Conservation (phyloP, 208 protist species). For the Leishmania tarentolae region DNA sequence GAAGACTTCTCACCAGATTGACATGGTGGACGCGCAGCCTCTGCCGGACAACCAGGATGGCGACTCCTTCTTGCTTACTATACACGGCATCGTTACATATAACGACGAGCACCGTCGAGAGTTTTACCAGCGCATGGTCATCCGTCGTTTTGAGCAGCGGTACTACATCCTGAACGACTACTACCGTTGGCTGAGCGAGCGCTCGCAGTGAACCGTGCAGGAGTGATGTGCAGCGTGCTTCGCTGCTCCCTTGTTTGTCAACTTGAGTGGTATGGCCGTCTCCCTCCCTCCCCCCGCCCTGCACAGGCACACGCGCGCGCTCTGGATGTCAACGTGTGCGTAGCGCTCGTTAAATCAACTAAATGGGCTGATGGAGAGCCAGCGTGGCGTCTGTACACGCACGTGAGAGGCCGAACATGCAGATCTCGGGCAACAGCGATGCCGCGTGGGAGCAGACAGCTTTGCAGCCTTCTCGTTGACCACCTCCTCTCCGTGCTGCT, state of each 20-base stretch:
- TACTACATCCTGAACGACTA: conserved; percentile 93
- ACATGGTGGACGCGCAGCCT: conserved; percentile 90
- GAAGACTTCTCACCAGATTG: conserved; percentile 77
- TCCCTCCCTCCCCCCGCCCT: not conserved
- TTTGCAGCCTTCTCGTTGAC: not conserved
- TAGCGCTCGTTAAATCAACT: not conserved
- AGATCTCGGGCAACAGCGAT: not conserved
- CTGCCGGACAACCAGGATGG: conserved; percentile 78
- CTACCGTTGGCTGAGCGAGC: conserved; percentile 88
- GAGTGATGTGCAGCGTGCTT: not conserved
- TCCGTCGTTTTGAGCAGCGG: conserved; percentile 65
- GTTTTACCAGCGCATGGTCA: conserved; percentile 87
- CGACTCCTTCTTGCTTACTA: conserved; percentile 82
- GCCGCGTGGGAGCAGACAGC: not conserved
- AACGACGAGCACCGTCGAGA: conserved; percentile 87
- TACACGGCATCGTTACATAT: conserved; percentile 84
- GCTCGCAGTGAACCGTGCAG: conserved; percentile 24
- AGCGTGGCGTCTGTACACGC: not conserved
- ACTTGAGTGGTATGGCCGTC: not conserved
- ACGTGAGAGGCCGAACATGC: not conserved
- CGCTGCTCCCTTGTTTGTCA: not conserved
- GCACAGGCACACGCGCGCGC: not conserved
- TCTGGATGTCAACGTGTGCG: not conserved
- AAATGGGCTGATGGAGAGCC: not conserved
- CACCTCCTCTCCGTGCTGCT: not conserved